Evolutionary conservation across 2,329 filamentous ascomycete genomes (phyloP).

Genomic region (Scleromitrula shiraiana): DNA sequence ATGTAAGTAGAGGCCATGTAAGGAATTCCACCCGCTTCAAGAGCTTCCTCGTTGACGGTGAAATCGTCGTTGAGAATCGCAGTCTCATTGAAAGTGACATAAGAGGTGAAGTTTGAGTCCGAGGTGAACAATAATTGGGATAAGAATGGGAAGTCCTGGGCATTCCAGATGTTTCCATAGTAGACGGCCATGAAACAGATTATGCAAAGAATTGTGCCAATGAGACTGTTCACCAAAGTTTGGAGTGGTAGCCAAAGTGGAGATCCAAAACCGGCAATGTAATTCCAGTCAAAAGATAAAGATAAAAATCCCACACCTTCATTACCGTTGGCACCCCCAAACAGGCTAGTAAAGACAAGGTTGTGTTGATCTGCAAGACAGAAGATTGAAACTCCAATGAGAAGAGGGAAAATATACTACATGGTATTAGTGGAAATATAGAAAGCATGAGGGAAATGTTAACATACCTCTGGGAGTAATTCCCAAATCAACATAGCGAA

Average conservation of each 20-base stretch:
- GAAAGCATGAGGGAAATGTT: background rate
- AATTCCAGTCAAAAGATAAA: slow-evolving; percentile 37
- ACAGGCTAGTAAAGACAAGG: slow-evolving; percentile 40
- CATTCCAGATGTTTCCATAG: slow-evolving; percentile 36
- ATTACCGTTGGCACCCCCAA: slow-evolving; percentile 40
- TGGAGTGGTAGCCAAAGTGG: slow-evolving; percentile 27
- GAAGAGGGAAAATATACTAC: slow-evolving; percentile 21
- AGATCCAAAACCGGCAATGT: slow-evolving; percentile 28
- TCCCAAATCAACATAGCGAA: slow-evolving; percentile 10
- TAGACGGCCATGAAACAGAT: slow-evolving; percentile 32
- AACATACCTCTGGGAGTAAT: slow-evolving; percentile 9
- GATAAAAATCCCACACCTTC: slow-evolving; percentile 33
- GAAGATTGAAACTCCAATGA: slow-evolving; percentile 45
- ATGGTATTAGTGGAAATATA: background rate
- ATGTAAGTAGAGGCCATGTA: slow-evolving; percentile 36
- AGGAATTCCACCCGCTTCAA: slow-evolving; percentile 34
- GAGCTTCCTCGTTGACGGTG: slow-evolving; percentile 31
- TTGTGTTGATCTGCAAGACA: slow-evolving; percentile 38
- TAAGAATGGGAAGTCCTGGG: slow-evolving; percentile 36
- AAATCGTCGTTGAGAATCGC: slow-evolving; percentile 34
- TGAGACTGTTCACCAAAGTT: slow-evolving; percentile 29
- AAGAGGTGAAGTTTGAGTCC: slow-evolving; percentile 31
- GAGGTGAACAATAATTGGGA: slow-evolving; percentile 35
- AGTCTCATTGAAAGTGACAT: slow-evolving; percentile 36
- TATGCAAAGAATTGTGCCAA: slow-evolving; percentile 30